Evolutionary conservation across 2,329 filamentous ascomycete genomes (phyloP).

Genomic region (Stagonosporopsis cucurbitacearum): DNA sequence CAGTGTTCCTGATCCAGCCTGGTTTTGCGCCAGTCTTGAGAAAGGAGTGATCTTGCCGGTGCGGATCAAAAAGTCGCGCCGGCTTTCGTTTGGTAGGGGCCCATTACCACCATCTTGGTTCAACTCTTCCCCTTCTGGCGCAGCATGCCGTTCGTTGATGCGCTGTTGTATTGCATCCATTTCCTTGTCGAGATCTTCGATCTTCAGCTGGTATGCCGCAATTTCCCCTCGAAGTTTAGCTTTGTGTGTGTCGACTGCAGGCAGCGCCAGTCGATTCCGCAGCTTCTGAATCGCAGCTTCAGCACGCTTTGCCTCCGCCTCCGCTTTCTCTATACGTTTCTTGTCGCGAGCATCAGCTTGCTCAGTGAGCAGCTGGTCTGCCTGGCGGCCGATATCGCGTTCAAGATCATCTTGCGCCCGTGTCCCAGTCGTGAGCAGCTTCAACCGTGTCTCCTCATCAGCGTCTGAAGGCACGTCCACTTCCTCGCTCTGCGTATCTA

Average conservation of each 20-base stretch:
- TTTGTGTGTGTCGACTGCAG: conserved; percentile 62
- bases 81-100: conserved; percentile 78
- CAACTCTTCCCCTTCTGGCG: conserved; percentile 55
- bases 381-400: conserved; percentile 77
- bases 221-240: conserved; percentile 70
- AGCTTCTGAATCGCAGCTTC: conserved; percentile 68
- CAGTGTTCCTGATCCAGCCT: conserved; percentile 71
- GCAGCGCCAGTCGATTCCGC: conserved; percentile 62
- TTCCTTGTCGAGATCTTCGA: conserved; percentile 72
- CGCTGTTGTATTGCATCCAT: conserved; percentile 80
- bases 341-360: conserved; percentile 69
- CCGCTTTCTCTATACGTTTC: conserved; percentile 66
- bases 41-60: conserved; percentile 99
- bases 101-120: conserved; percentile 58
- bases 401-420: conserved; percentile 91
- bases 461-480: conserved; percentile 40
- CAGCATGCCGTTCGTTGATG: conserved; percentile 75
- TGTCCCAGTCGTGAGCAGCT: conserved; percentile 46
- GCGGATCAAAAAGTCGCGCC: conserved; percentile 87
- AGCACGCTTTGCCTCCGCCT: conserved; percentile 62
- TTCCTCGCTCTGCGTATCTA: conserved; percentile 19
- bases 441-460: conserved; percentile 52
- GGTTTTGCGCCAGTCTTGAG: conserved; percentile 73
- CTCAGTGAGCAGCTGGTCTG: conserved; percentile 65
- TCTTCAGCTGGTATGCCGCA: conserved; percentile 67